Percentiles rank a stretch among this genome's conserved stretches.
These are phyloP conservation scores for Capniomyces stellatus DNA, from an alignment of 371 early-diverging fungal species.

Conservation along the genomic window DNA sequence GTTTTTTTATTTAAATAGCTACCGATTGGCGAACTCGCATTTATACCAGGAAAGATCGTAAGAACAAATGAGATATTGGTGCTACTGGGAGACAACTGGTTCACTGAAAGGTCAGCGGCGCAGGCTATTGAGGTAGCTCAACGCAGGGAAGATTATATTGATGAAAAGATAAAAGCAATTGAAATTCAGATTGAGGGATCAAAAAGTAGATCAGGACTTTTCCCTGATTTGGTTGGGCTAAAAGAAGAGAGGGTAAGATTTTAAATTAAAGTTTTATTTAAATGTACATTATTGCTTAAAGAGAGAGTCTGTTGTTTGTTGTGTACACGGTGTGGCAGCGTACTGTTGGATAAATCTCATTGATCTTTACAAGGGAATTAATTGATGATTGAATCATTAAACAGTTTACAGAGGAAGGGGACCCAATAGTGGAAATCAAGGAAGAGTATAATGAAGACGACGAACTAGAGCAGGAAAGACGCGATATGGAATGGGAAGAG, in stretches of 20 bases:
- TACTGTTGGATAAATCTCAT: too few species aligned
- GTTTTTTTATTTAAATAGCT: slow-evolving; percentile 26
- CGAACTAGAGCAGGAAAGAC: slow-evolving; percentile 53
- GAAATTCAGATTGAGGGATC: slow-evolving; percentile 32
- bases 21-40: slow-evolving; percentile 66
- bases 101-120: slow-evolving; percentile 57
- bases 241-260: slow-evolving; percentile 8
- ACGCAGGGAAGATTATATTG: slow-evolving; percentile 50
- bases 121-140: slow-evolving; percentile 56
- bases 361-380: too few species aligned
- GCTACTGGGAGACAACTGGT: slow-evolving; percentile 78
- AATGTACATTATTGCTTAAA: background rate
- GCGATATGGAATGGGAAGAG: slow-evolving; percentile 30
- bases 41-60: slow-evolving; percentile 70
- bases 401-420: slow-evolving; percentile 70
- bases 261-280: background rate
- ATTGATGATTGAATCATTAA: too few species aligned
- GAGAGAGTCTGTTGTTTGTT: too few species aligned
- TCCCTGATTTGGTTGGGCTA: slow-evolving; percentile 19
- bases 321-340: too few species aligned
- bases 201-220: slow-evolving; percentile 21
- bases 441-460: slow-evolving; percentile 51
- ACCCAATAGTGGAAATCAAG: slow-evolving; percentile 69
- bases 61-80: slow-evolving; percentile 80
- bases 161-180: slow-evolving; percentile 33